phyloP scores from a whole-genome alignment of 257 asterid species.

The Forsythia viridissima region DNA sequence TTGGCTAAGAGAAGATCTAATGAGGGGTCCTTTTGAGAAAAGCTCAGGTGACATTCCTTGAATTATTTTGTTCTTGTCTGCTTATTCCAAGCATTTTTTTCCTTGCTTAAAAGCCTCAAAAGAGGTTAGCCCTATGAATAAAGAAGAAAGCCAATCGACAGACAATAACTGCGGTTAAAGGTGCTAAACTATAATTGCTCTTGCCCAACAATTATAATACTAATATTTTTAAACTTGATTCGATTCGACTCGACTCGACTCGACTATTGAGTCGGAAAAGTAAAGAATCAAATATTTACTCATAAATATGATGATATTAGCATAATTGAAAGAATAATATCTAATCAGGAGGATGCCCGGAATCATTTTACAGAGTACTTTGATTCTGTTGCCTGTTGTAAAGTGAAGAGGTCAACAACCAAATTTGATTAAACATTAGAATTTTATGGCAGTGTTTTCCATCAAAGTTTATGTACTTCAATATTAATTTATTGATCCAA shows the following conservation, averaged over 20 bases:
- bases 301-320: too few species aligned
- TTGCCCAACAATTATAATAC: slow-evolving; percentile 6
- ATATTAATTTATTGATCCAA: too few species aligned
- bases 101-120: slow-evolving; percentile 48
- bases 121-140: slow-evolving; percentile 43
- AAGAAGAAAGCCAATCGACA: slow-evolving; percentile 57
- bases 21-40: background rate
- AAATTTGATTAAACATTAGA: too few species aligned
- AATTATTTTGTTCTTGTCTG: slow-evolving; percentile 29
- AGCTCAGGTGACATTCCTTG: slow-evolving; percentile 3
- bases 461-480: too few species aligned
- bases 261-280: background rate
- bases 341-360: too few species aligned
- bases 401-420: too few species aligned
- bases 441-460: too few species aligned
- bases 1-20: slow-evolving; percentile 44
- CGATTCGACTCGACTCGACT: background rate
- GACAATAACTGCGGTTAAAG: slow-evolving; percentile 43
- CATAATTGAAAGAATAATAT: too few species aligned
- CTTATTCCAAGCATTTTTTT: slow-evolving; percentile 43
- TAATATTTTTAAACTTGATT: too few species aligned
- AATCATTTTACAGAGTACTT: too few species aligned
- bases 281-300: background rate
- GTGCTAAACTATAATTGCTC: slow-evolving; percentile 36
- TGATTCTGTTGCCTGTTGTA: too few species aligned